These are phyloP conservation scores for Whalleya microplaca DNA, from an alignment of 2,329 filamentous ascomycete genomes.

Conservation along the genomic window DNA sequence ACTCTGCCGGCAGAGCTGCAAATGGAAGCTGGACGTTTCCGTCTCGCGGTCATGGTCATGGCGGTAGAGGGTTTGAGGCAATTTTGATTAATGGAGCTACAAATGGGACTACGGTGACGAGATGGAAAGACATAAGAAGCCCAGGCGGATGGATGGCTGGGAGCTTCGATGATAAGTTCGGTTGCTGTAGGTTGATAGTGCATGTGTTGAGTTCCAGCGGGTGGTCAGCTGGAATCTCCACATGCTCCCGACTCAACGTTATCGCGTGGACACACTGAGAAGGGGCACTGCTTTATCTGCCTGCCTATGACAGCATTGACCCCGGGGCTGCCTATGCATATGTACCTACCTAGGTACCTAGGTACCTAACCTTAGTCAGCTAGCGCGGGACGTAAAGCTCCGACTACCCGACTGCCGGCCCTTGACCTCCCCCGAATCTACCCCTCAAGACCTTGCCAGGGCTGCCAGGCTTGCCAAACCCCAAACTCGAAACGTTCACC, in stretches of 20 bases:
- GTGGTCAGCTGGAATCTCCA: slow-evolving; percentile 20
- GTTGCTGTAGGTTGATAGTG: slow-evolving; percentile 14
- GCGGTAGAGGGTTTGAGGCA: not conserved
- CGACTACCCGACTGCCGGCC: no score
- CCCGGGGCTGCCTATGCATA: slow-evolving; percentile 8
- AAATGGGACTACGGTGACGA: slow-evolving; percentile 1
- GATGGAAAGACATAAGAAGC: not conserved
- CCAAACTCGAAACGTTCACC: no score
- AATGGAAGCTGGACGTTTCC: slow-evolving; percentile 31
- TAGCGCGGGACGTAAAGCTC: no score
- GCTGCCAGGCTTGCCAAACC: no score
- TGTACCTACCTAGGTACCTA: slow-evolving; percentile 1
- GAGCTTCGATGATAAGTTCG: slow-evolving; percentile 5
- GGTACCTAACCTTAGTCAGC: no score
- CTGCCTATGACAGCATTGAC: slow-evolving; percentile 21
- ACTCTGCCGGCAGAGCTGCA: slow-evolving; percentile 65
- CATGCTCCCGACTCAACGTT: slow-evolving; percentile 10
- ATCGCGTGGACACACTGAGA: slow-evolving; percentile 28
- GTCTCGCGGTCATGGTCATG: slow-evolving; percentile 33
- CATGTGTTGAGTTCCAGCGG: slow-evolving; percentile 5
- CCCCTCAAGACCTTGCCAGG: no score
- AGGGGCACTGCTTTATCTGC: slow-evolving; percentile 18
- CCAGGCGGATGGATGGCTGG: not conserved
- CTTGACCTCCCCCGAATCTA: no score
- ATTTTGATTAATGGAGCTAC: not conserved